A percentile compares a stretch with the other conserved stretches of the same genome.
Conservation (phyloP, 441 rosid species). For the Daphne laureola region DNA sequence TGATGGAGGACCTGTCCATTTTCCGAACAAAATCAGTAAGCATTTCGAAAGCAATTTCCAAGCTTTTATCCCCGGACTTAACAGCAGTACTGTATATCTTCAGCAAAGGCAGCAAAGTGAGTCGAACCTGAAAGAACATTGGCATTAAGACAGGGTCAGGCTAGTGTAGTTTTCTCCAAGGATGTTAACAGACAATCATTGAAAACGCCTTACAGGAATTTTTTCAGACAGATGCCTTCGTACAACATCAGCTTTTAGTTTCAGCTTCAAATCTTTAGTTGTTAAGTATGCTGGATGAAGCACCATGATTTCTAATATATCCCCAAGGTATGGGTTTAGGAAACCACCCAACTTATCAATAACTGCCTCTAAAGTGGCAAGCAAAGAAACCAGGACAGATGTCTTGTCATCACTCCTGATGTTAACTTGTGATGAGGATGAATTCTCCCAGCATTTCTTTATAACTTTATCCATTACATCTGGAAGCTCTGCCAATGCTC, state of each 20-base stretch:
- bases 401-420: constrained; percentile 20
- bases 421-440: constrained; percentile 17
- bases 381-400: constrained; percentile 56
- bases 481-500: constrained; percentile 78
- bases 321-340: constrained; percentile 80
- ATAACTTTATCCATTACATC: constrained; percentile 62
- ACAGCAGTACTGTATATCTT: constrained; percentile 61
- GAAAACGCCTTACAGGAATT: constrained; percentile 68
- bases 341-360: constrained; percentile 93
- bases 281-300: constrained; percentile 50
- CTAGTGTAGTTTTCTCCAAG: no score
- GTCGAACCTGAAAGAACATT: constrained; percentile 61
- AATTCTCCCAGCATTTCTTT: constrained; percentile 30
- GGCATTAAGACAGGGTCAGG: no score
- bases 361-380: constrained; percentile 71
- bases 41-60: constrained; percentile 74
- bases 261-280: constrained; percentile 57
- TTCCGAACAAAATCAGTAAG: constrained; percentile 49
- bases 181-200: neutral
- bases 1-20: constrained; percentile 76
- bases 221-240: constrained; percentile 63
- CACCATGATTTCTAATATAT: constrained; percentile 58
- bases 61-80: constrained; percentile 66
- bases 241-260: constrained; percentile 58
- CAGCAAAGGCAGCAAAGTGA: constrained; percentile 74